Conservation (phyloP, 371 early-diverging fungal genomes). For the Fennellomyces sp. region DNA sequence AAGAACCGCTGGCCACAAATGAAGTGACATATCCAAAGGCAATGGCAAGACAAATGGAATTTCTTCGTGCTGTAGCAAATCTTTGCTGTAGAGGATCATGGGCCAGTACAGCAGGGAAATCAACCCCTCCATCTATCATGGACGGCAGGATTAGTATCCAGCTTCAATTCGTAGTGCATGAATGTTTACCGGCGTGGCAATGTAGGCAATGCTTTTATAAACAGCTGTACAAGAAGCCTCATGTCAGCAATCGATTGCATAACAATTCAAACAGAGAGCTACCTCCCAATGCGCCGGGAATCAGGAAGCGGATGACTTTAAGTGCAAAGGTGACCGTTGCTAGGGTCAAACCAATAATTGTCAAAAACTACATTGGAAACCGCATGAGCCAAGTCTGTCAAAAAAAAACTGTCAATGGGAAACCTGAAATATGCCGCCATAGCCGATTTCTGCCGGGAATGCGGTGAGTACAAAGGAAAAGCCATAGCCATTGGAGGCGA, state of each 20-base stretch:
- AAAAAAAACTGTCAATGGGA: neutral
- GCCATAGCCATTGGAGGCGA: constrained; percentile 13
- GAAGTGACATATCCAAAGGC: constrained; percentile 22
- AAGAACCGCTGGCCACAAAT: constrained; percentile 30
- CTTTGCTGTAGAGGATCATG: constrained; percentile 18
- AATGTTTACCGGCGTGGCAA: constrained; percentile 19
- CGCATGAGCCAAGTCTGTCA: neutral
- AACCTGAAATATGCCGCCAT: constrained; percentile 20
- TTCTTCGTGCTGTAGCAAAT: constrained; percentile 17
- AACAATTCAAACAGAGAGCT: neutral
- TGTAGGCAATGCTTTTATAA: constrained; percentile 9
- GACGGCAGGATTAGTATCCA: neutral
- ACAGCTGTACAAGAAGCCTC: neutral
- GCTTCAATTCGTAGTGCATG: neutral
- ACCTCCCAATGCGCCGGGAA: constrained; percentile 19
- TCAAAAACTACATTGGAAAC: constrained; percentile 12
- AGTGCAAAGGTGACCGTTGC: constrained; percentile 21
- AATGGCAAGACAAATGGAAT: constrained; percentile 20
- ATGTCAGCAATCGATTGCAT: neutral
- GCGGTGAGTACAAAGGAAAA: constrained; percentile 1
- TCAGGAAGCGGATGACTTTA: constrained; percentile 16
- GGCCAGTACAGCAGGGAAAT: constrained; percentile 30
- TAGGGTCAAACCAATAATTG: constrained; percentile 24
- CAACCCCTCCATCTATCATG: constrained; percentile 27
- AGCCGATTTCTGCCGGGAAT: neutral